Percentiles rank a stretch among this genome's conserved stretches.
Evolutionary conservation across 129 eudicot species (phyloP).

Genomic region (Chrysanthemum makinoi): DNA sequence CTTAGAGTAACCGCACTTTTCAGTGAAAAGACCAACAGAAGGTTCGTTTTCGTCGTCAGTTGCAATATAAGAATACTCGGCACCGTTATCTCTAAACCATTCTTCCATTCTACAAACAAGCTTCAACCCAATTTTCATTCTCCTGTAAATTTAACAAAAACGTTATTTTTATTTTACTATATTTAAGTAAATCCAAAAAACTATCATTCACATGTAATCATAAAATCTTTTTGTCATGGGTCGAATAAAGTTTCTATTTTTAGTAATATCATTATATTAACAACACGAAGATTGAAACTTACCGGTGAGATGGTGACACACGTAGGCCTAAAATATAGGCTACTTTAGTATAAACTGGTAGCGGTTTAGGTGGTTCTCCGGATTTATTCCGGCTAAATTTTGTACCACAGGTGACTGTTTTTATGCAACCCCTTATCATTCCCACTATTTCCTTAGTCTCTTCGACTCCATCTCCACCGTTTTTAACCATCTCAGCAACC

Average conservation of each 20-base stretch:
- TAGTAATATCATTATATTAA: background rate
- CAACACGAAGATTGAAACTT: constrained; percentile 2
- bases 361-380: constrained; percentile 22
- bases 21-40: constrained; percentile 76
- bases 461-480: constrained; percentile 21
- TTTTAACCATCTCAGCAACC: constrained; percentile 71
- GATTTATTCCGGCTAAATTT: constrained; percentile 41
- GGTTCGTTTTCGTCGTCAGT: constrained; percentile 82
- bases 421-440: constrained; percentile 84
- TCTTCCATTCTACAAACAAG: constrained; percentile 63
- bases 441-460: constrained; percentile 69
- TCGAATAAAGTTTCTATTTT: constrained; percentile 12
- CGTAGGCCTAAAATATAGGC: constrained; percentile 92
- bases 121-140: constrained; percentile 74
- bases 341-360: constrained; percentile 67
- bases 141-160: constrained; percentile 39
- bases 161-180: background rate
- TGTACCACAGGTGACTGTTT: constrained; percentile 82
- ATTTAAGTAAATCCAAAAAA: constrained; percentile 7
- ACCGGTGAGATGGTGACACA: constrained; percentile 87
- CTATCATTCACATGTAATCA: background rate
- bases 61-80: constrained; percentile 90
- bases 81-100: constrained; percentile 85
- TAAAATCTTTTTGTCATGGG: no score
- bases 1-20: constrained; percentile 79